These are phyloP conservation scores for Russula earlei DNA, from an alignment of 768 basidiomycete genomes.

Conservation along the genomic window DNA sequence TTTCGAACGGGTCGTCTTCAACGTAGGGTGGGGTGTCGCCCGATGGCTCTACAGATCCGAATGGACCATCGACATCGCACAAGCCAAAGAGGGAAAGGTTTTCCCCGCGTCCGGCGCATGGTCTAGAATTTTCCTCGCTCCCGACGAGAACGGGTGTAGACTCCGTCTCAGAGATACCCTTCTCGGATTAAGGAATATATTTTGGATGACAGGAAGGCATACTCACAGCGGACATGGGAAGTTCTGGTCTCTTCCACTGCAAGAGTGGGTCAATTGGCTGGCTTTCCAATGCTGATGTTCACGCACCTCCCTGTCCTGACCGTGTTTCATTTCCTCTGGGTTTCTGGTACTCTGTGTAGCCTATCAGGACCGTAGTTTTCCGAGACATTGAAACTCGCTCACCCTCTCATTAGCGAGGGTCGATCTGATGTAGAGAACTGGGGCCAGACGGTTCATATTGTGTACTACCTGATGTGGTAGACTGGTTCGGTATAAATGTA, in stretches of 20 bases:
- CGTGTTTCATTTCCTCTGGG: neutral
- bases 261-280: neutral
- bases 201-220: neutral
- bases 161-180: neutral
- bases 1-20: conserved; percentile 12
- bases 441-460: conserved; percentile 11
- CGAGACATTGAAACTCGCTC: neutral
- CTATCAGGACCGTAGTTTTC: neutral
- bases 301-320: neutral
- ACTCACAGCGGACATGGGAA: neutral
- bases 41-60: conserved; percentile 3
- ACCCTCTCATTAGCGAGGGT: conserved; percentile 6
- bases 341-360: neutral
- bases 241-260: neutral
- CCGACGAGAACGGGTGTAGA: neutral
- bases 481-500: neutral
- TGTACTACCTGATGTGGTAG: neutral
- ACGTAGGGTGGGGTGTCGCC: conserved; percentile 2
- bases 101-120: neutral
- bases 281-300: neutral
- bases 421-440: conserved; percentile 13
- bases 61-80: neutral
- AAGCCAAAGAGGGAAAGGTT: neutral
- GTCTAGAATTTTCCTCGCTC: neutral
- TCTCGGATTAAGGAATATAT: no score